A percentile compares a stretch with the other conserved stretches of the same genome.
Conservation (phyloP, 768 basidiomycete species). For the Leccinum disarticulatum region DNA sequence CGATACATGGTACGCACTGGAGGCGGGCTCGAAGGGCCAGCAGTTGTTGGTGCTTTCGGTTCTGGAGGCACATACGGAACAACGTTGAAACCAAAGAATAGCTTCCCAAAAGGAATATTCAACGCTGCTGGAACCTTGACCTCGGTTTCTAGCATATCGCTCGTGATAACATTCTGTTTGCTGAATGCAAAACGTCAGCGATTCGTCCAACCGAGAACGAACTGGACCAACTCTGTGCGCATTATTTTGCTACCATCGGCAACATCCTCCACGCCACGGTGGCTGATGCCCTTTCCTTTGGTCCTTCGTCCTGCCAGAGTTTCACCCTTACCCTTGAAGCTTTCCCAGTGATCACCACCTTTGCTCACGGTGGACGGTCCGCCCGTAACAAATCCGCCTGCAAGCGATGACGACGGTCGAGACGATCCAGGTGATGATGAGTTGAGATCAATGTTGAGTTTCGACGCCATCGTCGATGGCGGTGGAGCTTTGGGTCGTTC, state of each 20-base stretch:
- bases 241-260: slow-evolving; percentile 83
- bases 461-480: slow-evolving; percentile 91
- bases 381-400: slow-evolving; percentile 59
- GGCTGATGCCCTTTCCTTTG: slow-evolving; percentile 90
- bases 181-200: slow-evolving; percentile 41
- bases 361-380: slow-evolving; percentile 62
- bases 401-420: slow-evolving; percentile 72
- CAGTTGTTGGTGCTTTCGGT: slow-evolving; percentile 22
- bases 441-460: slow-evolving; percentile 91
- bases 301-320: slow-evolving; percentile 88
- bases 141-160: slow-evolving; percentile 69
- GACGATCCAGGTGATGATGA: slow-evolving; percentile 86
- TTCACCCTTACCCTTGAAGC: slow-evolving; percentile 94
- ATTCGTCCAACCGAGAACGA: neutral
- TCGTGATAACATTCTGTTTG: slow-evolving; percentile 81
- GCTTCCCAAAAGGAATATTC: slow-evolving; percentile 86
- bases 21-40: slow-evolving; percentile 31
- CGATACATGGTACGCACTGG: slow-evolving; percentile 25
- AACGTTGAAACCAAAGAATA: slow-evolving; percentile 95
- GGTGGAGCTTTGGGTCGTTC: slow-evolving; percentile 80
- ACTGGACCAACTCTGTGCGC: slow-evolving; percentile 75
- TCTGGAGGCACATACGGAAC: slow-evolving; percentile 61
- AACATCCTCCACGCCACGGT: slow-evolving; percentile 78
- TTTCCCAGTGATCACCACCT: slow-evolving; percentile 86
- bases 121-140: slow-evolving; percentile 86